A percentile compares a stretch with the other conserved stretches of the same genome.
Conservation (phyloP, 257 asterid genomes). For the Gardenia jasminoides region DNA sequence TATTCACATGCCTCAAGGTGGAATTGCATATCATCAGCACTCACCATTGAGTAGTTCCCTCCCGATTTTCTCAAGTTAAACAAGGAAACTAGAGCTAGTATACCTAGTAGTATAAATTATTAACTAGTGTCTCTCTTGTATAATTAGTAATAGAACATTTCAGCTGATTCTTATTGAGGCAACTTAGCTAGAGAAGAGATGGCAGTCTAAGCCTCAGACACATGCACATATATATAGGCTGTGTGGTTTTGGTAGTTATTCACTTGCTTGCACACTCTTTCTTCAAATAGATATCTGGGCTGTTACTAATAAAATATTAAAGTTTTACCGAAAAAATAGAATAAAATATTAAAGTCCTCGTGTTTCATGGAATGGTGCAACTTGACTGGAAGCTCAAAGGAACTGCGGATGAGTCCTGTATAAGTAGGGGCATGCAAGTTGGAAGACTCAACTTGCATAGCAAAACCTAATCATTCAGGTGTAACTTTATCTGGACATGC, state of each 20-base stretch:
- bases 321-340: too few species aligned
- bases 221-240: constrained; percentile 7
- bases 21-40: constrained; percentile 25
- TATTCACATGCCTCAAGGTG: constrained; percentile 39
- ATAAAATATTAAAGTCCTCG: background rate
- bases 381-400: background rate
- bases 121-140: background rate
- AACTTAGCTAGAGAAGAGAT: background rate
- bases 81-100: background rate
- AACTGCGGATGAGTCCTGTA: background rate
- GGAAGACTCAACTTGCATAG: background rate
- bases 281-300: background rate
- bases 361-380: background rate
- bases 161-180: background rate
- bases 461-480: too few species aligned
- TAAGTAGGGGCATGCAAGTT: too few species aligned
- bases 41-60: constrained; percentile 30
- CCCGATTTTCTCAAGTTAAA: background rate
- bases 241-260: background rate
- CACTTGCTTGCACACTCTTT: background rate
- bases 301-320: background rate
- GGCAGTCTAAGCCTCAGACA: background rate
- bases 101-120: background rate
- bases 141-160: background rate
- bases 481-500: too few species aligned